Evolutionary conservation across 805 yeast species (phyloP), one percentile per base, ranked within the genome.

Genomic region (Yamadazyma takamatsuzukensis): DNA sequence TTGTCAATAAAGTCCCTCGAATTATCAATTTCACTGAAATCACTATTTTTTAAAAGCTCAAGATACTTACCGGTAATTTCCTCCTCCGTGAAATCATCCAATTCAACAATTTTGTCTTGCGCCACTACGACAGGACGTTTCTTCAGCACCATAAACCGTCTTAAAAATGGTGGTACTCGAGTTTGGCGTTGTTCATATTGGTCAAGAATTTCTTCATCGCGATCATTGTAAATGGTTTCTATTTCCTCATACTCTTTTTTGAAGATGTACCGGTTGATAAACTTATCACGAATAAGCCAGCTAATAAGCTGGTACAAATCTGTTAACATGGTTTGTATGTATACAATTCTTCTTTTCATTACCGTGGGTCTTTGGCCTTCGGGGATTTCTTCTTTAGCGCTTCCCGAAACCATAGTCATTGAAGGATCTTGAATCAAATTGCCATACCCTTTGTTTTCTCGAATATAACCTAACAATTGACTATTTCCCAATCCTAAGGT

Each of bases 11-110:
- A 61, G 27, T 64, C 68, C 7, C 44, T 42, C 5, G 62, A 59
- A 25, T 48, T 53, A 35, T 70, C 74, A 14, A 52, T 41, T 16
- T 68, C 74, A 12, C 70, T 56, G 4, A 63, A 44, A 24, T 40
- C 46, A 6, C 48, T 51, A n/a, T 39, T 53, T 32, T 22, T 34
- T 21, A 69, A 41, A 5, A 65, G 39, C 4, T 40, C 34, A 18
- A 45, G 39, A 34, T 58, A 58, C 15, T 53, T 45, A 0, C 42
- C 37, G 7, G 31, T 29, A 2, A 56, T n/a, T 19, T 50, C 40
- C 2, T 49, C 53, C 7, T 50, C 49, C 1, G 42, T 24, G 6
- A 34, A 34, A 3, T 34, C 41, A 26, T 53, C 51, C 19, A 50
- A 39, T 19, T 36, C 43, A 6, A 25, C 15, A 1, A 38, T 17